Base-by-base conservation (phyloP, 192 early-diverging fungal species). In the Neocallimastix lanati region DNA sequence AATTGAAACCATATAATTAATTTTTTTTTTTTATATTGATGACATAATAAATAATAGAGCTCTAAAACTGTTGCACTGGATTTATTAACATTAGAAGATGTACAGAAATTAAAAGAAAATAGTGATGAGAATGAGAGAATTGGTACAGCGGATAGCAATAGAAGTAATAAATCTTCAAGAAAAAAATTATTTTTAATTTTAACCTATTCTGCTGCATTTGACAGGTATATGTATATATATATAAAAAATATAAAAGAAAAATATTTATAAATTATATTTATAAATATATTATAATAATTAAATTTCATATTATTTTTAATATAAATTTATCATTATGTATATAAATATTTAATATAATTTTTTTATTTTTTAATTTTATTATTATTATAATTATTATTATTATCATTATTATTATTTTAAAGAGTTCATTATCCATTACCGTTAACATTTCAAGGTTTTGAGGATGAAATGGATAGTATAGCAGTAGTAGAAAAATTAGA, bases 391-490 rank as follows among this genome's bases (percentile, higher is more conserved):
- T 6, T 33, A 33, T 33, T 6, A 33, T 6, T 33, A 33, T 33
- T 3, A 89, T 80, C 79, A 87, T 85, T 88, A 67, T 36, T 76
- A n/a, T 29, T 3, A 28, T n/a, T 12, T 27, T 18, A 77, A 29
- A 88, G 87, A 25, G 86, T 89, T 13, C 88, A 89, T 77, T 89
- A 89, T 81, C 88, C 88, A 14, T 77, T 89, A 28, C 88, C 88
- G 18, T 79, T 89, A 50, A 79, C 79, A 29, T 76, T 77, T 33
- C 28, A 83, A 78, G 29, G 27, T 37, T 78, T 83, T 28, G 36
- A 33, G 13, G 40, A 29, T n/a, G 80, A 79, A 28, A 29, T 35
- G 28, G 18, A 28, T 37, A 28, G 16, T 78, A 18, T 28, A 13
- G 3, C 50, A 67, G 25, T 67, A n/a, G 18, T 67, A n/a, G 50